Base-by-base conservation (phyloP, 441 rosid species). In the Macaranga tanarius region DNA sequence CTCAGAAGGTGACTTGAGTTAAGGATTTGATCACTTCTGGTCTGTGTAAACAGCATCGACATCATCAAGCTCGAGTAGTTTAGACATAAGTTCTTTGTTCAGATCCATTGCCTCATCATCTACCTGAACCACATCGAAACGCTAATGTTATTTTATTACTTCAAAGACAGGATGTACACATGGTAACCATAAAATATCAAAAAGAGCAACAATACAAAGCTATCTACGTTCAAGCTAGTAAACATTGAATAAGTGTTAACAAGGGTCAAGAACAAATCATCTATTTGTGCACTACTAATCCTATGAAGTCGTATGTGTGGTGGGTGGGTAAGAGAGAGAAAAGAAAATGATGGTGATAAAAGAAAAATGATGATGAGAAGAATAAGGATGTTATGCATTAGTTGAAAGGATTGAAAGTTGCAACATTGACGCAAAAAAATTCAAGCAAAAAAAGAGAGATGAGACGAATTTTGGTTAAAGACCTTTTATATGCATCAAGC, bases 61-160 rank as follows among this genome's bases (percentile, higher is more conserved):
- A 73, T 88, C 99, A 72, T 92, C 92, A 72, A 90, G 93, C 73
- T 92, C 97, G 4, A 94, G 95, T 70, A 94, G 79, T 79, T 87
- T 86, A 56, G 89, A 84, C 79, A 86, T 84, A 20, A 94, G 95
- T 75, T 87, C 92, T 84, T 83, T 90, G 88, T 92, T 92, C 87
- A 94, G 79, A 54, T 94, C 93, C 90, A 82, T 82, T 65, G 97
- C 97, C 76, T 90, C 97, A 67, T 92, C 97, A 80, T 94, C 99
- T 70, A 86, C 97, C 93, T 87, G 77, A 69, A 81, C 75, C 17
- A 61, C 73, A 72, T 62, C 45, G 55, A 50, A 44, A 60, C 8
- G 20, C 17, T 34, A 51, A 57, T 51, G 20, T 55, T 26, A 60
- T 22, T 55, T 8, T 25, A 34, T 73, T 25, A 50, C n/a, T 52